Evolutionary conservation across 2,329 filamentous ascomycete species (phyloP).

Genomic region (Trichoderma sp.): DNA sequence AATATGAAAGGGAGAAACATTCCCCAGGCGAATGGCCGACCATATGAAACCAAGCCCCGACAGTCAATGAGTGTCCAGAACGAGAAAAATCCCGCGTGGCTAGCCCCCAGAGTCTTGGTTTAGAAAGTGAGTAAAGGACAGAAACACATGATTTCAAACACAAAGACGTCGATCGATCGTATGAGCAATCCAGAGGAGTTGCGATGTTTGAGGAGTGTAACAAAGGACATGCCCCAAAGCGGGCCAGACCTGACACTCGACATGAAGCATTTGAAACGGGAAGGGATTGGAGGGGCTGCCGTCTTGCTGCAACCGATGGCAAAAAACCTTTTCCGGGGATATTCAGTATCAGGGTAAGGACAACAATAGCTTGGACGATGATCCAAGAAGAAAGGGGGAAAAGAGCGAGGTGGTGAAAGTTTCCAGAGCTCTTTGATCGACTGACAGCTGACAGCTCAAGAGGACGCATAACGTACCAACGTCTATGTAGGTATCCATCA

Average conservation of each 20-base stretch:
- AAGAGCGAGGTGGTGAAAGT: not conserved
- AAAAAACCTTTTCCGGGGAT: not conserved
- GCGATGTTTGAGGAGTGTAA: not conserved
- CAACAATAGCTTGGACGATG: not conserved
- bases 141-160: not conserved
- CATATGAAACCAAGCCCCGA: not conserved
- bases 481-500: not conserved
- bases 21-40: conserved; percentile 6
- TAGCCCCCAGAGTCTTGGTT: not conserved
- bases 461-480: not conserved
- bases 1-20: conserved; percentile 2
- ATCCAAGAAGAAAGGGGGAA: not conserved
- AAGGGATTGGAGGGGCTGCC: not conserved
- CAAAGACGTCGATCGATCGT: not conserved
- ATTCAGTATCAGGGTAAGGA: not conserved
- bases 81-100: not conserved
- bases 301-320: not conserved
- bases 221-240: not conserved
- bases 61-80: not conserved
- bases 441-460: not conserved
- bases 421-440: not conserved
- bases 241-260: conserved; percentile 3
- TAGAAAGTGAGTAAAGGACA: not conserved
- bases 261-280: conserved; percentile 6
- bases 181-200: not conserved